phyloP scores from a whole-genome alignment of 345 rosid species.

The Mercurialis annua region DNA sequence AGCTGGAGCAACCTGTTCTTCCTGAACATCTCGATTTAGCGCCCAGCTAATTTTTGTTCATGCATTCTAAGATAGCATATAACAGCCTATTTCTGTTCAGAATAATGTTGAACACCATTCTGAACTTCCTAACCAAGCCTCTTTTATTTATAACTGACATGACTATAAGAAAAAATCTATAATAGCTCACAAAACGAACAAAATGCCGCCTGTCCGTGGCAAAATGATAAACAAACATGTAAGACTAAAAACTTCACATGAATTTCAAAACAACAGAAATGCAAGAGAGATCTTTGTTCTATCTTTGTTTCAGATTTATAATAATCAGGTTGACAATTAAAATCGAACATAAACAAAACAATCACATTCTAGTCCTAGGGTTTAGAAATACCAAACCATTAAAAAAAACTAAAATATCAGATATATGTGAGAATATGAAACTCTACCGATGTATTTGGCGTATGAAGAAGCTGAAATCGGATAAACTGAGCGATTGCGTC shows the following conservation, averaged over 20 bases:
- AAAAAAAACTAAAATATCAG: neutral
- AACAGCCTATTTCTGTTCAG: no score
- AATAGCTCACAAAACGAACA: neutral
- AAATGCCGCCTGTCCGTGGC: neutral
- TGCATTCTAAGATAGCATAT: no score
- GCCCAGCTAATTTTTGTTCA: no score
- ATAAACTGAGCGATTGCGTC: no score
- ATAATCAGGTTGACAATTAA: neutral
- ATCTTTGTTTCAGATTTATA: constrained; percentile 3
- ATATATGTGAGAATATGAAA: neutral
- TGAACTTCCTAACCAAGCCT: no score
- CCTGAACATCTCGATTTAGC: no score
- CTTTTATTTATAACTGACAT: no score
- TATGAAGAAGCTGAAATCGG: neutral
- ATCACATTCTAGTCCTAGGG: neutral
- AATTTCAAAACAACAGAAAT: neutral
- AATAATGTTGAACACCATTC: no score
- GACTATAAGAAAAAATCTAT: no score
- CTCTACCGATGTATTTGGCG: neutral
- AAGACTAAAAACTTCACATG: neutral
- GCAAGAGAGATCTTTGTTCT: neutral
- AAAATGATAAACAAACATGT: neutral
- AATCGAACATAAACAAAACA: neutral
- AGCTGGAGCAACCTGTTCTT: no score
- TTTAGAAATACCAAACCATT: neutral